phyloP scores from a whole-genome alignment of 129 eudicot species.

The Sambucus nigra region DNA sequence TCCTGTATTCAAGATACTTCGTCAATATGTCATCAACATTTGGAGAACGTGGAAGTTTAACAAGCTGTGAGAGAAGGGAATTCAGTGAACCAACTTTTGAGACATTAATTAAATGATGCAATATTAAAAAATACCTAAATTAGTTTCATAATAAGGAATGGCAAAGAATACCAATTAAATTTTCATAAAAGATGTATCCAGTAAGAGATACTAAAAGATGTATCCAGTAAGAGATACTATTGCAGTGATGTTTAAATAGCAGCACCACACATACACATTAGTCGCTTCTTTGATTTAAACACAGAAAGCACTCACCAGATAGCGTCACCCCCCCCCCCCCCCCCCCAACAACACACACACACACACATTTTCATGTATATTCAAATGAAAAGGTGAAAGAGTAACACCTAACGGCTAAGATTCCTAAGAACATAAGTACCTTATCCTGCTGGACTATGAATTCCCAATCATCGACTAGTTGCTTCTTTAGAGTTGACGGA shows the following conservation, averaged over 20 bases:
- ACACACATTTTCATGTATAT: background rate
- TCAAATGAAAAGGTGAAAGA: background rate
- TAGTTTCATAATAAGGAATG: background rate
- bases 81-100: background rate
- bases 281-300: background rate
- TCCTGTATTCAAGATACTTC: constrained; percentile 81
- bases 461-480: constrained; percentile 94
- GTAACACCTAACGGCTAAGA: background rate
- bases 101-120: background rate
- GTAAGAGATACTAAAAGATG: background rate
- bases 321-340: too few relatives aligned
- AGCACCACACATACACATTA: too few relatives aligned
- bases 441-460: constrained; percentile 66
- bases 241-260: too few relatives aligned
- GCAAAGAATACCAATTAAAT: background rate
- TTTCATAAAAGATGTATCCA: background rate
- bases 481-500: constrained; percentile 72
- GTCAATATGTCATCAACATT: constrained; percentile 73
- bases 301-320: background rate
- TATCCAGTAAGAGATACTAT: constrained; percentile 1
- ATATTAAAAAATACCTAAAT: background rate
- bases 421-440: constrained; percentile 32
- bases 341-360: background rate
- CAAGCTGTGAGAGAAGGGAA: constrained; percentile 43
- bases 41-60: constrained; percentile 89